phyloP scores from a whole-genome alignment of 768 basidiomycete species.

The Mycena galopus region DNA sequence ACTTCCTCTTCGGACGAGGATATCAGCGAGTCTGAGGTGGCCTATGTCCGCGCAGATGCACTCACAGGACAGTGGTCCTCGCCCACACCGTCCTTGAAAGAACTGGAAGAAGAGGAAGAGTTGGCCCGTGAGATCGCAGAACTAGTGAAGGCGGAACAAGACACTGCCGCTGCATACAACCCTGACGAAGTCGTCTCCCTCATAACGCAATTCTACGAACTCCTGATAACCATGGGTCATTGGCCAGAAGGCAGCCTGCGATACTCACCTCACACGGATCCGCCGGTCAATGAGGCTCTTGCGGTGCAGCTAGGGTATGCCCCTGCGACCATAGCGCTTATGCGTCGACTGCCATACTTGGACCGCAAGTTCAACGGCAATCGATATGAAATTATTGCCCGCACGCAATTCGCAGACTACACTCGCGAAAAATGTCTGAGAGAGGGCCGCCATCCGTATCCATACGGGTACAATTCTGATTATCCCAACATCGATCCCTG shows the following conservation, averaged over 20 bases:
- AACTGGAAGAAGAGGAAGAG: conserved; percentile 9
- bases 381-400: neutral
- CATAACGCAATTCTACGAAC: conserved; percentile 27
- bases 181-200: conserved; percentile 23
- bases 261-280: conserved; percentile 9
- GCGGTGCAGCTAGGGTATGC: conserved; percentile 25
- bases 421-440: neutral
- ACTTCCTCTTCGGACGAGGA: neutral
- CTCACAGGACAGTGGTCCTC: neutral
- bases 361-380: neutral
- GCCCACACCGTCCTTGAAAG: neutral
- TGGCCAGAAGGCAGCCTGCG: conserved; percentile 20
- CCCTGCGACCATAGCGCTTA: conserved; percentile 14
- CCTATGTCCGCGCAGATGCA: neutral
- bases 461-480: conserved; percentile 8
- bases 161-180: conserved; percentile 12
- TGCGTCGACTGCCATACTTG: conserved; percentile 25
- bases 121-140: conserved; percentile 5
- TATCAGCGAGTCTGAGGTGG: conserved; percentile 16
- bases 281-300: conserved; percentile 7
- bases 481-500: conserved; percentile 26
- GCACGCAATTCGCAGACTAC: conserved; percentile 22
- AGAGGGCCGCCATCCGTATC: conserved; percentile 21
- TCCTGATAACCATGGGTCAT: conserved; percentile 25
- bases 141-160: conserved; percentile 23